Evolutionary conservation across 768 basidiomycete species (phyloP), one percentile per base, ranked within the genome.

Genomic region (Ephemerocybe angulata): DNA sequence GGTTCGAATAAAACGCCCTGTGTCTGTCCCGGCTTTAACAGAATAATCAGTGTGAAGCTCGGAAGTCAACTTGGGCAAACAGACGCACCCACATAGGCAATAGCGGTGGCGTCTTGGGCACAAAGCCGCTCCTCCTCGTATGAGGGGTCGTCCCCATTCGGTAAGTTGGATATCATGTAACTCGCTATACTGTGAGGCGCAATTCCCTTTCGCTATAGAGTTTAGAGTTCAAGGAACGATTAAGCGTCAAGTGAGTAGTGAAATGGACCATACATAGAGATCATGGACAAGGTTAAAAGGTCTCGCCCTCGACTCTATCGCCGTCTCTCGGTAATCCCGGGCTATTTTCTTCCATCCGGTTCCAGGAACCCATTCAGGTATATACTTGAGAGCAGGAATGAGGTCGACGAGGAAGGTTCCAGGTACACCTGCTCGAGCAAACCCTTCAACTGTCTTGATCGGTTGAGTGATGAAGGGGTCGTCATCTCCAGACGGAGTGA

Each of bases 281-380:
- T 33, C 31, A 15, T 31, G 30, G 24, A 50, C 19, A 10, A 8
- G 30, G 19, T 22, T 22, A 22, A 50, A 50, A 22, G 48, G 48
- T 21, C 7, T 15, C 21, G 22, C 31, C 10, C 48, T n/a, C 4
- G 48, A 15, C 19, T 33, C 29, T 2, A 2, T 19, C 29, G 31
- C 29, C 29, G 22, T 35, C 10, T 60, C 60, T 21, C 66, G 62
- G 62, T 74, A 72, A 25, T 63, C 49, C 15, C 64, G 62, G 1
- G 78, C 79, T 40, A 68, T 70, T 29, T 64, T 66, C 60, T 80
- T 76, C 70, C 79, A 80, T 1, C 59, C 58, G 15, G 78, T 75
- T 13, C 79, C 78, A 4, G 79, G 80, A 42, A 80, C 60, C 79
- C 79, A 79, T 13, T 69, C 61, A 1, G 80, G 80, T 33, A 81